Evolutionary conservation across 208 protist species (phyloP).

Genomic region (Crithidia expoeki): DNA sequence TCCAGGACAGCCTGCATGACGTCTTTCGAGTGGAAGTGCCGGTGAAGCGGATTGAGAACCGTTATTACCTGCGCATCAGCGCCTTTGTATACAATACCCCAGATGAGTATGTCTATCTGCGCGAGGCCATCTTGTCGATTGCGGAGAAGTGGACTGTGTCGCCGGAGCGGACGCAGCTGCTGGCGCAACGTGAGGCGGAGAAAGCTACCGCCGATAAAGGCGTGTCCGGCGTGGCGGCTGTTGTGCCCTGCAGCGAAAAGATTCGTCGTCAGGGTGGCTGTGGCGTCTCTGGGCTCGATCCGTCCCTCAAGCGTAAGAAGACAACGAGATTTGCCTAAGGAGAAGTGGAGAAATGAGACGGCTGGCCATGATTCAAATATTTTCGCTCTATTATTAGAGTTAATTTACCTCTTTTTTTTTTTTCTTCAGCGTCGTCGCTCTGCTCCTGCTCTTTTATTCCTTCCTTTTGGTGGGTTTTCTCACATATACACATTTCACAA

Average conservation of each 20-base stretch:
- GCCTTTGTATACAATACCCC: slow-evolving; percentile 91
- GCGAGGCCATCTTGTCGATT: slow-evolving; percentile 72
- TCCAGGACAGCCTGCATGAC: slow-evolving; percentile 82
- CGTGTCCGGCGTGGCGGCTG: not conserved
- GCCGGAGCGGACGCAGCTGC: slow-evolving; percentile 23
- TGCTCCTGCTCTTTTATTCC: not conserved
- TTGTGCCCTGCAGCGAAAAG: slow-evolving; percentile 57
- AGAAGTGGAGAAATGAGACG: not conserved
- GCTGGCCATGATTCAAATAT: not conserved
- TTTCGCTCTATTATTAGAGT: too few species aligned
- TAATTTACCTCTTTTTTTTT: slow-evolving; percentile 1
- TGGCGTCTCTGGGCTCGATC: slow-evolving; percentile 54
- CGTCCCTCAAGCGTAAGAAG: slow-evolving; percentile 47
- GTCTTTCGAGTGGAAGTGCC: slow-evolving; percentile 86
- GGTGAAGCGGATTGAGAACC: slow-evolving; percentile 81
- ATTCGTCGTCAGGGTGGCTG: slow-evolving; percentile 65
- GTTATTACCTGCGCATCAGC: slow-evolving; percentile 86
- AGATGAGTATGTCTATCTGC: slow-evolving; percentile 82
- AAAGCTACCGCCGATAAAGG: not conserved
- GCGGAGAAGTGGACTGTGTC: slow-evolving; percentile 53
- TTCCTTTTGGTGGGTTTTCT: not conserved
- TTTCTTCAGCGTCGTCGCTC: too few species aligned
- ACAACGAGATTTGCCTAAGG: slow-evolving; percentile 42
- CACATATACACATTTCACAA: not conserved
- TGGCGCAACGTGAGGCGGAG: slow-evolving; percentile 2